A percentile compares a stretch with the other conserved stretches of the same genome.
These are phyloP conservation scores for Saccharomycopsis vini DNA, from an alignment of 805 yeast species.

Conservation along the genomic window DNA sequence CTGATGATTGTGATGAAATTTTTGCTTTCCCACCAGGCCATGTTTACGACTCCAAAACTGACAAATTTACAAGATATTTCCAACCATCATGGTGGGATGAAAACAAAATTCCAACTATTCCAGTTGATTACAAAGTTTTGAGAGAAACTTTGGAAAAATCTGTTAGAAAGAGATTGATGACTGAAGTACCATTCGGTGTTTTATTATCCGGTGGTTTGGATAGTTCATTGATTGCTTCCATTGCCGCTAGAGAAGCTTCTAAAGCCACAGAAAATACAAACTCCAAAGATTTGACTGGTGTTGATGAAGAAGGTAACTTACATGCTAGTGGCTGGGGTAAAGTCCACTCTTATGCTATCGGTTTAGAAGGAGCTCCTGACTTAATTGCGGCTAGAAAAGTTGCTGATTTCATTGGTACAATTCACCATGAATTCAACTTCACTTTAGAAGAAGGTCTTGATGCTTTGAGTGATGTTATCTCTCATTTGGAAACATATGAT, in stretches of 20 bases:
- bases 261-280: conserved; percentile 53
- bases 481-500: conserved; percentile 94
- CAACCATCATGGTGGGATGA: conserved; percentile 94
- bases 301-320: conserved; percentile 80
- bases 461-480: conserved; percentile 87
- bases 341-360: conserved; percentile 94
- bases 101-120: conserved; percentile 59
- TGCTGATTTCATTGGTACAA: conserved; percentile 90
- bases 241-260: conserved; percentile 92
- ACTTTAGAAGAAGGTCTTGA: conserved; percentile 95
- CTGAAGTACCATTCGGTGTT: conserved; percentile 99
- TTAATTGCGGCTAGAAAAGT: conserved; percentile 92
- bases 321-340: conserved; percentile 61
- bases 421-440: conserved; percentile 97
- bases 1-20: conserved; percentile 91
- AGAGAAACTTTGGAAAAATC: conserved; percentile 84
- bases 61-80: conserved; percentile 78
- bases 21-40: conserved; percentile 98
- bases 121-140: conserved; percentile 61
- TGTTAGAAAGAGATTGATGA: conserved; percentile 98
- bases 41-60: conserved; percentile 86
- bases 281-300: conserved; percentile 61
- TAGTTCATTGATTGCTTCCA: conserved; percentile 91
- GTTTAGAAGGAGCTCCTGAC: conserved; percentile 97
- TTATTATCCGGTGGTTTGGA: conserved; percentile 95